Percentiles rank a stretch among this genome's conserved stretches.
Conservation (phyloP, 2,329 filamentous ascomycete genomes). For the Monosporascus sp. region DNA sequence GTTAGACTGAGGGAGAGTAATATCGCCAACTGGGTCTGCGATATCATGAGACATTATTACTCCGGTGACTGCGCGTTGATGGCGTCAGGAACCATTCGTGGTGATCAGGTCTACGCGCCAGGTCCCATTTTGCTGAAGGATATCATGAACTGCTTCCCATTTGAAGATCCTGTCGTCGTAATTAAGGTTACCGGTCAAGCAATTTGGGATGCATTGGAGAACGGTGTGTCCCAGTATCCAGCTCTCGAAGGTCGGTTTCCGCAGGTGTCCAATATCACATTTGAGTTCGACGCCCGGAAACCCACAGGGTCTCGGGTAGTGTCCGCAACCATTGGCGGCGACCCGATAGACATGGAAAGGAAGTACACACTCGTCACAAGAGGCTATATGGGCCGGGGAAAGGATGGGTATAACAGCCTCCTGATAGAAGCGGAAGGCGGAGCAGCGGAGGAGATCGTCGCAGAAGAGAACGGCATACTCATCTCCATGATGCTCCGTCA, state of each 20-base stretch:
- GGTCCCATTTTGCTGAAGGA: conserved; percentile 74
- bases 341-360: conserved; percentile 55
- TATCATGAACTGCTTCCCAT: conserved; percentile 85
- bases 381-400: conserved; percentile 84
- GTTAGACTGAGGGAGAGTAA: conserved; percentile 76
- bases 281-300: conserved; percentile 62
- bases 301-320: conserved; percentile 59
- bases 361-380: conserved; percentile 72
- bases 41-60: conserved; percentile 84
- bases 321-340: conserved; percentile 54
- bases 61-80: conserved; percentile 76
- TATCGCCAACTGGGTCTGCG: conserved; percentile 84
- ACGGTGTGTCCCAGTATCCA: conserved; percentile 73
- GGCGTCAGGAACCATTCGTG: conserved; percentile 79
- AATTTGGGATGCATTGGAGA: conserved; percentile 77
- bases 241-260: conserved; percentile 81
- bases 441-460: conserved; percentile 69
- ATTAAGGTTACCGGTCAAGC: conserved; percentile 66
- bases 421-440: conserved; percentile 74
- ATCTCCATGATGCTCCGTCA: conserved; percentile 83
- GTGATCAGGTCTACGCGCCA: conserved; percentile 82
- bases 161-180: conserved; percentile 84
- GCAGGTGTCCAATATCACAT: conserved; percentile 79
- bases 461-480: conserved; percentile 80
- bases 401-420: conserved; percentile 76